Evolutionary conservation across 1,139 yeast species (phyloP).

Genomic region (Pichia norvegensis): DNA sequence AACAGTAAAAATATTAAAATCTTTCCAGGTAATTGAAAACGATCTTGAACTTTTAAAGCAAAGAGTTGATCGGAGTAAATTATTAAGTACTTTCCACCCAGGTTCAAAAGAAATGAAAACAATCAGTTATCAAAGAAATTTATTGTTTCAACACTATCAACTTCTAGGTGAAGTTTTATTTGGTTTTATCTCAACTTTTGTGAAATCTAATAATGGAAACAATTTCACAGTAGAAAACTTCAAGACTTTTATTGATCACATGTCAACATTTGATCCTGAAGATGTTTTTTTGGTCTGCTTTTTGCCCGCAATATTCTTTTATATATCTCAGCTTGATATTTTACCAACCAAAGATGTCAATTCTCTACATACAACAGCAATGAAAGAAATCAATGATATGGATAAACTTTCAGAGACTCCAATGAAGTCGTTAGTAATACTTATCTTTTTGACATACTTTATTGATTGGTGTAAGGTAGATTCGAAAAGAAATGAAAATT

Average conservation of each 20-base stretch:
- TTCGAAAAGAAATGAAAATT: conserved; percentile 28
- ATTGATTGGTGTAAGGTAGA: conserved; percentile 62
- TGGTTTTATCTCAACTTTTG: conserved; percentile 36
- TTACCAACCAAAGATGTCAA: conserved; percentile 31
- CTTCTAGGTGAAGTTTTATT: conserved; percentile 56
- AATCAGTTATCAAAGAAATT: conserved; percentile 51
- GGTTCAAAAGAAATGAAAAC: conserved; percentile 47
- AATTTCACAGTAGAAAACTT: conserved; percentile 30
- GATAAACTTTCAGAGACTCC: conserved; percentile 45
- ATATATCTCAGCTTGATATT: conserved; percentile 31
- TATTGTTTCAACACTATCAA: conserved; percentile 63
- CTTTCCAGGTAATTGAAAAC: conserved; percentile 52
- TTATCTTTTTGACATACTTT: conserved; percentile 57
- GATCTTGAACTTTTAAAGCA: conserved; percentile 52
- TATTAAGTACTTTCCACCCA: conserved; percentile 39
- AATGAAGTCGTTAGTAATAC: conserved; percentile 48
- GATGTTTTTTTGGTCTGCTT: conserved; percentile 59
- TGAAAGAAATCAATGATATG: conserved; percentile 26
- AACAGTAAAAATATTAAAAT: conserved; percentile 28
- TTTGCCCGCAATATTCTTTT: conserved; percentile 51
- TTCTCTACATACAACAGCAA: conserved; percentile 29
- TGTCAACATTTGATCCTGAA: conserved; percentile 43
- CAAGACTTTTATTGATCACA: conserved; percentile 34
- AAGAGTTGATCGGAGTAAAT: conserved; percentile 57
- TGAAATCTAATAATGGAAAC: not conserved